Conservation (phyloP, 2,329 filamentous ascomycete species). For the Amylocarpus encephaloides region DNA sequence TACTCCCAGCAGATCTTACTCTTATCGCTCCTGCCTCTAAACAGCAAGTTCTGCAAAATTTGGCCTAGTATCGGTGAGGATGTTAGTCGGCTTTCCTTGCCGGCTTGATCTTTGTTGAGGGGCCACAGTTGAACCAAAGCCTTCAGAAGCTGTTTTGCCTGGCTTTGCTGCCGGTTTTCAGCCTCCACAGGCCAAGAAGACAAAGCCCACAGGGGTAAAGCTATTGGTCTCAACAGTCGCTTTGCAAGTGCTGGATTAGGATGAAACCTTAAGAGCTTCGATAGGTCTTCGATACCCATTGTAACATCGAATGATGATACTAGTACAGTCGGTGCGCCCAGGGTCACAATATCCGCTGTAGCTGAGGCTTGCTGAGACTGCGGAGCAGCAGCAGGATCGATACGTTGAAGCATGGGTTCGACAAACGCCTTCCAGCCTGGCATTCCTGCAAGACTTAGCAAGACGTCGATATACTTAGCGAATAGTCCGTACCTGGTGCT, state of each 20-base stretch:
- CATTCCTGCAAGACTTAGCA: slow-evolving; percentile 35
- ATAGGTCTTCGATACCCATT: slow-evolving; percentile 48
- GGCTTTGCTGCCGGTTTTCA: slow-evolving; percentile 38
- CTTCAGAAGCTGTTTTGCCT: slow-evolving; percentile 45
- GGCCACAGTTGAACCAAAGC: slow-evolving; percentile 53
- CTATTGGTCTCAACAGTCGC: slow-evolving; percentile 51
- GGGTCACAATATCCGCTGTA: slow-evolving; percentile 12
- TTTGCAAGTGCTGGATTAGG: slow-evolving; percentile 60
- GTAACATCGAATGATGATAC: slow-evolving; percentile 43
- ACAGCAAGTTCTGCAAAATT: slow-evolving; percentile 50
- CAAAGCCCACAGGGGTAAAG: slow-evolving; percentile 59
- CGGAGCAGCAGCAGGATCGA: slow-evolving; percentile 37
- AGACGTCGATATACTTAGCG: slow-evolving; percentile 4
- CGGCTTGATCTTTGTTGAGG: slow-evolving; percentile 2
- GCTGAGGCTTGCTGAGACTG: neutral
- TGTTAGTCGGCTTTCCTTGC: neutral
- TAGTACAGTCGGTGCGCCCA: slow-evolving; percentile 18
- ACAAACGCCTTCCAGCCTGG: slow-evolving; percentile 59
- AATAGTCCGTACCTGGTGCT: slow-evolving; percentile 46
- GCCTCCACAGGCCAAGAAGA: slow-evolving; percentile 43
- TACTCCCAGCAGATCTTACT: slow-evolving; percentile 46
- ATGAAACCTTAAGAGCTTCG: slow-evolving; percentile 52
- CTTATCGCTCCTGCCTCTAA: slow-evolving; percentile 39
- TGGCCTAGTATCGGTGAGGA: slow-evolving; percentile 36
- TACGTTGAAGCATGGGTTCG: slow-evolving; percentile 46